Evolutionary conservation across 129 eudicot genomes (phyloP).

Genomic region (Helichrysum umbraculigerum): DNA sequence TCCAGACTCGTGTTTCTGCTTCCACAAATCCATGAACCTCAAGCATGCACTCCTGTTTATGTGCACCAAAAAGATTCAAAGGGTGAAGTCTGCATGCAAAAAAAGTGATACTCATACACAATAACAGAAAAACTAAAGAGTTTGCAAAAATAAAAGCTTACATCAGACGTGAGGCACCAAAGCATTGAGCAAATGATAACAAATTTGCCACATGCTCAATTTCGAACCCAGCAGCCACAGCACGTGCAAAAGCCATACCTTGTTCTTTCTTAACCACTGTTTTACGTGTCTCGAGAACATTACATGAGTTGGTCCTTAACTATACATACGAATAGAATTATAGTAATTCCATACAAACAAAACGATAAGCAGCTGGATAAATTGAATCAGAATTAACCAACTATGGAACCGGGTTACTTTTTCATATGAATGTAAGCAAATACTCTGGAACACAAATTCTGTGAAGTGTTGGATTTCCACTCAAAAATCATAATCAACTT

Average conservation of each 20-base stretch:
- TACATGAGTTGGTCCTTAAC: too few relatives aligned
- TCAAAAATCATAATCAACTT: constrained; percentile 7
- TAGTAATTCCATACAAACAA: background rate
- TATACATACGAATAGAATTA: too few relatives aligned
- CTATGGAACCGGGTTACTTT: background rate
- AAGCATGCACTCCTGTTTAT: constrained; percentile 78
- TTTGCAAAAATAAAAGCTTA: constrained; percentile 34
- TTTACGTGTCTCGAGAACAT: constrained; percentile 83
- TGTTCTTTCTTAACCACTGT: constrained; percentile 82
- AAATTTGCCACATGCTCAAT: constrained; percentile 65
- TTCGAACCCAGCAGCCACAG: constrained; percentile 94
- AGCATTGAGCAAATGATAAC: constrained; percentile 79
- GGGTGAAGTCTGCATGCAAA: background rate
- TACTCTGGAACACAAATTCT: background rate
- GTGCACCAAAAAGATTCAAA: background rate
- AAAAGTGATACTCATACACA: background rate
- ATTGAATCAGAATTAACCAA: background rate
- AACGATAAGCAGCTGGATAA: background rate
- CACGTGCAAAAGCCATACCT: constrained; percentile 99
- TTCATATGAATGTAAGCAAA: background rate
- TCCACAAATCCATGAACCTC: constrained; percentile 78
- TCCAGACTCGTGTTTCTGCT: constrained; percentile 83
- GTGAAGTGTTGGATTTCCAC: constrained; percentile 14
- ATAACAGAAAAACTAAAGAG: background rate
- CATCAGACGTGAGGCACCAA: constrained; percentile 90